phyloP scores from a whole-genome alignment of 1,284 basidiomycete species.

The Trametes pubescens region DNA sequence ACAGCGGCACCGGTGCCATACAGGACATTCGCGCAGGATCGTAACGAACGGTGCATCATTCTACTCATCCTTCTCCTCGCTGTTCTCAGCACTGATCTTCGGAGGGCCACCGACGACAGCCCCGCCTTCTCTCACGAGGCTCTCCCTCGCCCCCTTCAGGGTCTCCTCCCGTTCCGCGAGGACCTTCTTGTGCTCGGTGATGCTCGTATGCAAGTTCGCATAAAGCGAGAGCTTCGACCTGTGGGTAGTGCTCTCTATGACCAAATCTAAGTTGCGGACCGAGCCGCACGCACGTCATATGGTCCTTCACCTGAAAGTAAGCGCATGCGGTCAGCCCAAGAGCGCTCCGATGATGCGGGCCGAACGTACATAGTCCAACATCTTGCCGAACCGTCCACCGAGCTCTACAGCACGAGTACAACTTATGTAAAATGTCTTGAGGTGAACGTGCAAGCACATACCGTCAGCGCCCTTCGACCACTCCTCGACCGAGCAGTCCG shows the following conservation, averaged over 20 bases:
- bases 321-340: not conserved
- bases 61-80: not conserved
- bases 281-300: constrained; percentile 38
- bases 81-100: not conserved
- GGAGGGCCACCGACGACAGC: constrained; percentile 35
- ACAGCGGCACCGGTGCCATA: too few relatives aligned
- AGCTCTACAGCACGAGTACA: constrained; percentile 30
- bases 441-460: constrained; percentile 12
- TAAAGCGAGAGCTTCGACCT: constrained; percentile 40
- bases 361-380: constrained; percentile 41
- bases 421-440: not conserved
- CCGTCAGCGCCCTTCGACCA: constrained; percentile 44
- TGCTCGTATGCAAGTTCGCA: constrained; percentile 32
- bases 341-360: not conserved
- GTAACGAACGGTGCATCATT: not conserved
- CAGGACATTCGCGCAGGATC: too few relatives aligned
- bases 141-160: constrained; percentile 36
- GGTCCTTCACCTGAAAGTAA: constrained; percentile 40
- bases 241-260: not conserved
- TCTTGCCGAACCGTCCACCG: constrained; percentile 33
- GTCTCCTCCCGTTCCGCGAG: constrained; percentile 36
- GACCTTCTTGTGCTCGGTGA: constrained; percentile 34
- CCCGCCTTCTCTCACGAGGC: constrained; percentile 38
- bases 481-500: constrained; percentile 42
- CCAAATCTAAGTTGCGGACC: not conserved